Base-by-base conservation (phyloP, 805 yeast species). In the Candida alai region DNA sequence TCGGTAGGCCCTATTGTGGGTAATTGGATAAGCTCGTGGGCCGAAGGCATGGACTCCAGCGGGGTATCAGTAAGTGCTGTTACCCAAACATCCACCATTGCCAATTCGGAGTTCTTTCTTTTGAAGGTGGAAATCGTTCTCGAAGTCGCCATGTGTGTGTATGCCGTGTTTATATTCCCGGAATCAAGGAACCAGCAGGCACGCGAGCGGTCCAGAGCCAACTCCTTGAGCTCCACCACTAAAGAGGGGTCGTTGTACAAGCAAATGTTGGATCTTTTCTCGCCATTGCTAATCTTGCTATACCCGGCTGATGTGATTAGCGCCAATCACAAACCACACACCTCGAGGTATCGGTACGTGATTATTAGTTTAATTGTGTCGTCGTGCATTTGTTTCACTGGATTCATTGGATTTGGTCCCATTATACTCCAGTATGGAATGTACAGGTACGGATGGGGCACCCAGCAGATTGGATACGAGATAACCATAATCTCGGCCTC, bases 151-250 rank as follows among this genome's bases (percentile, higher is more conserved):
- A 41, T 68, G 4, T 24, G 48, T 6, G 7, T 53, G 9, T 57
- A 50, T 34, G 37, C 43, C 2, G 24, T 48, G 12, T 33, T 57
- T 21, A 44, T 70, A 2, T 48, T 80, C 8, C 75, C 76, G 4
- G 89, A 82, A 49, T 76, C 86, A 4, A 65, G 87, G 41, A 72
- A 80, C 21, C 43, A 49, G 19, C 60, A 63, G 30, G 70, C 80
- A 3, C 62, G 74, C 42, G 45, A 49, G 23, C 68, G 68, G 48
- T 39, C 41, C 55, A 54, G 40, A 21, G 22, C 31, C 13, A 35
- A 25, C 23, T 40, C 47, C 3, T 28, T 28, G 30, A 10, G 22
- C 32, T 25, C 38, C n/a, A 19, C n/a, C n/a, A n/a, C n/a, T n/a
- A n/a, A n/a, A n/a, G n/a, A n/a, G n/a, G n/a, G n/a, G n/a, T n/a